Percentiles rank a stretch among this genome's conserved stretches.
Conservation (phyloP, 2,329 filamentous ascomycete species). For the Aspergillus sp. region DNA sequence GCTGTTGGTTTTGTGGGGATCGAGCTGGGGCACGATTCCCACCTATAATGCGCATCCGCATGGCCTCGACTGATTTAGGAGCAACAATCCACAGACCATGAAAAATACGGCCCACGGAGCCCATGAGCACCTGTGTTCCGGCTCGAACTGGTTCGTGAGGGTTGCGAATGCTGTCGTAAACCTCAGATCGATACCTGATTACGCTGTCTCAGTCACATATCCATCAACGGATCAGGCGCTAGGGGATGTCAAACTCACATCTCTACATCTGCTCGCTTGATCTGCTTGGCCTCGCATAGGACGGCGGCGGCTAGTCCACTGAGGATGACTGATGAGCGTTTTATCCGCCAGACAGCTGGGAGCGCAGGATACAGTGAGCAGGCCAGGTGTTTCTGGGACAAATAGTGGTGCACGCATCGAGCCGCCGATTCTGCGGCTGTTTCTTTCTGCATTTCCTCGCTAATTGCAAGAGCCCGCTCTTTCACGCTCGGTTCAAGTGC, state of each 20-base stretch:
- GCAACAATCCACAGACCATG: neutral
- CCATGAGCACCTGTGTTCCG: neutral
- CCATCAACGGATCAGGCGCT: neutral
- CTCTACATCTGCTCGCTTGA: neutral
- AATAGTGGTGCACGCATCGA: neutral
- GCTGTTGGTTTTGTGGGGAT: neutral
- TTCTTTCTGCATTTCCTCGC: neutral
- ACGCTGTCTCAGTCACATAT: neutral
- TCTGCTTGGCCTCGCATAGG: neutral
- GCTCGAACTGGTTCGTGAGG: neutral
- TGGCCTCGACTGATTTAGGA: neutral
- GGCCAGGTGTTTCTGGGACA: neutral
- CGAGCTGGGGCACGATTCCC: neutral
- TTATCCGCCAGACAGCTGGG: neutral
- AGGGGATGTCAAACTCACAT: neutral
- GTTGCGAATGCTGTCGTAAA: neutral
- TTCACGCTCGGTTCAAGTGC: neutral
- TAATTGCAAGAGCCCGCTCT: neutral
- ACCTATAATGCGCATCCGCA: neutral
- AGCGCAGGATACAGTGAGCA: neutral
- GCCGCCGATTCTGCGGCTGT: neutral
- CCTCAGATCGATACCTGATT: neutral
- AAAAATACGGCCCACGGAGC: neutral
- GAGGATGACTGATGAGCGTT: neutral
- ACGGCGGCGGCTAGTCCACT: neutral